Conservation (phyloP, 148 eudicot species). For the Cornus controversa region DNA sequence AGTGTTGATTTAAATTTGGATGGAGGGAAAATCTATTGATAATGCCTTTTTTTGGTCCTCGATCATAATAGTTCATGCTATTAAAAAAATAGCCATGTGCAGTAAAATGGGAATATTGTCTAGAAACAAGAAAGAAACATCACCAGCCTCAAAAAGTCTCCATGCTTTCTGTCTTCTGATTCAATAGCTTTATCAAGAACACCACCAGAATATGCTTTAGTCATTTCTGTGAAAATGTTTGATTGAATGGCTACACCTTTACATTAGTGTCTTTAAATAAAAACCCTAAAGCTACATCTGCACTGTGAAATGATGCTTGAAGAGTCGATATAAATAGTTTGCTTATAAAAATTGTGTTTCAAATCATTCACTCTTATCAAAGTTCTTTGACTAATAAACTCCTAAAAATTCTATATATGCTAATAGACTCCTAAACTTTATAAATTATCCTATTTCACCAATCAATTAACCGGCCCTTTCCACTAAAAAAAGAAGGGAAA, state of each 20-base stretch:
- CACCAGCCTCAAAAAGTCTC: slow-evolving; percentile 42
- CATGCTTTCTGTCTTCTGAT: slow-evolving; percentile 30
- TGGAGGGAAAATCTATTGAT: no score
- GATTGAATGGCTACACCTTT: not conserved
- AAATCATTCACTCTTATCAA: no score
- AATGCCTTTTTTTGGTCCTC: not conserved
- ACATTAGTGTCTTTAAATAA: not conserved
- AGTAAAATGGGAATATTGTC: not conserved
- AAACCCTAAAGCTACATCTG: not conserved
- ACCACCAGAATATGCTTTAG: slow-evolving; percentile 16
- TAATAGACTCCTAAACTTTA: no score
- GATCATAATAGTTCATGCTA: no score
- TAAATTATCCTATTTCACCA: no score
- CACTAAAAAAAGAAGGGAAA: no score
- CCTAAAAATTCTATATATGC: no score
- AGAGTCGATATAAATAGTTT: not conserved
- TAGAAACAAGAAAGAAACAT: slow-evolving; percentile 5
- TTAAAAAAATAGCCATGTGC: not conserved
- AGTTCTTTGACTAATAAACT: no score
- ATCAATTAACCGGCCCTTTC: no score
- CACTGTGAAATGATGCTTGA: not conserved
- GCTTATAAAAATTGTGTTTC: no score
- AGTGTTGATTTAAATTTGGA: no score
- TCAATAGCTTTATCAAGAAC: slow-evolving; percentile 50
- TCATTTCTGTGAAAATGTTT: not conserved